These are phyloP conservation scores for Colletotrichum sojae DNA, from an alignment of 2,329 filamentous ascomycete genomes.

Conservation along the genomic window DNA sequence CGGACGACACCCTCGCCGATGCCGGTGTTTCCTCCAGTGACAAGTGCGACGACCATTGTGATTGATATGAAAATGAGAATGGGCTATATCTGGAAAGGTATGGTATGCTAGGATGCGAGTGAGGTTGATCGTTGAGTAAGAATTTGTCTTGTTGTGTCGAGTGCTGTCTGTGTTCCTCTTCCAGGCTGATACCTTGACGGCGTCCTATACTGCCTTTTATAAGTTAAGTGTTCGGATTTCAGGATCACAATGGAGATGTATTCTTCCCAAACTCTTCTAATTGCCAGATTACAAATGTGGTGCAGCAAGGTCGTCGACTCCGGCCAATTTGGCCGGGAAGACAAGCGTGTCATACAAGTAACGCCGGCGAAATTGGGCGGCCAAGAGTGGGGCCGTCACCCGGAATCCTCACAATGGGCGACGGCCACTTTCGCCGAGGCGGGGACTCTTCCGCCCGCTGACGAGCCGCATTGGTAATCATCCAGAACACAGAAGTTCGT, in stretches of 20 bases:
- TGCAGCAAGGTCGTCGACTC: too few relatives aligned
- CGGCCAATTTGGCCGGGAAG: conserved; percentile 11
- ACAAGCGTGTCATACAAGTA: not conserved
- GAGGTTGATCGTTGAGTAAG: too few relatives aligned
- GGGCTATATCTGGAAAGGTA: not conserved
- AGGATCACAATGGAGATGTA: too few relatives aligned
- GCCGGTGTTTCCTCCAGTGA: conserved; percentile 36
- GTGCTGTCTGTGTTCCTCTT: too few relatives aligned
- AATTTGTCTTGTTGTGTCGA: too few relatives aligned
- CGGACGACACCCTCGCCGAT: conserved; percentile 34
- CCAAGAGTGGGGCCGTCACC: not conserved
- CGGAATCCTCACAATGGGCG: not conserved
- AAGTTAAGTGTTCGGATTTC: too few relatives aligned
- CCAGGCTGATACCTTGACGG: too few relatives aligned
- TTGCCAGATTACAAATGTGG: too few relatives aligned
- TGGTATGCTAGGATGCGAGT: not conserved
- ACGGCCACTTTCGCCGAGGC: conserved; percentile 1
- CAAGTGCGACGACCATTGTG: conserved; percentile 26
- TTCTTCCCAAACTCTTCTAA: too few relatives aligned
- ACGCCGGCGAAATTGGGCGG: conserved; percentile 14
- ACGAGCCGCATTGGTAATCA: not conserved
- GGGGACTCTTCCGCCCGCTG: not conserved
- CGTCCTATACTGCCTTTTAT: not conserved
- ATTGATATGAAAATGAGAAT: not conserved
- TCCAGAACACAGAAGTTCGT: too few relatives aligned